These are phyloP conservation scores for Metschnikowia aberdeeniae DNA, from an alignment of 805 yeast species.

Conservation along the genomic window DNA sequence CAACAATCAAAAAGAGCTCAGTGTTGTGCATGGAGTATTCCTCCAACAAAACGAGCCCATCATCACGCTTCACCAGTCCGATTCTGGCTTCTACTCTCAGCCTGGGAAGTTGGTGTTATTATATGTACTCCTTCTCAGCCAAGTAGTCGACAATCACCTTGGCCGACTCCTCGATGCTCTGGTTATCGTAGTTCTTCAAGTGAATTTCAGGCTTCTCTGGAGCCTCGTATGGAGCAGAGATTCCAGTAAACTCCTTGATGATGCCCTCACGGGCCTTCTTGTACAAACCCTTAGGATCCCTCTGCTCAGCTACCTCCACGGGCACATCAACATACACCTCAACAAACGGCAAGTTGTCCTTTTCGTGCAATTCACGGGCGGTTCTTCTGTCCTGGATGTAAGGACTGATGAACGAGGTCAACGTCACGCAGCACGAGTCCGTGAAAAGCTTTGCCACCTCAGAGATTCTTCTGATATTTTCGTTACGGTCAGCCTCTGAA, in stretches of 20 bases:
- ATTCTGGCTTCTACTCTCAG: not conserved
- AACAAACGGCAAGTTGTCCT: conserved; percentile 72
- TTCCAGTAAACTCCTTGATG: conserved; percentile 92
- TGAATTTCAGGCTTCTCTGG: conserved; percentile 84
- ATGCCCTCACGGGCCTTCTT: conserved; percentile 95
- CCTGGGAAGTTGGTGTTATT: not conserved
- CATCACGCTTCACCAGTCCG: too few species aligned
- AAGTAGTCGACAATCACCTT: conserved; percentile 65
- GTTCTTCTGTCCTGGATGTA: conserved; percentile 77
- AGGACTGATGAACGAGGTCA: conserved; percentile 92
- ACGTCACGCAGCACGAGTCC: conserved; percentile 82
- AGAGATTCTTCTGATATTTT: conserved; percentile 90
- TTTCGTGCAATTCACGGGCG: conserved; percentile 82
- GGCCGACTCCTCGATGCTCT: conserved; percentile 79
- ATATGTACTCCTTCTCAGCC: conserved; percentile 43
- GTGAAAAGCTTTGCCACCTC: conserved; percentile 94
- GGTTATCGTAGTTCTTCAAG: conserved; percentile 61
- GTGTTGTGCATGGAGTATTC: too few species aligned
- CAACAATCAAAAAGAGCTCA: too few species aligned
- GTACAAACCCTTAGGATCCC: conserved; percentile 96
- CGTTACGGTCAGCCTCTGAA: conserved; percentile 86
- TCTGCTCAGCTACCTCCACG: conserved; percentile 87
- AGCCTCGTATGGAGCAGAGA: conserved; percentile 93
- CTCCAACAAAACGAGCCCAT: too few species aligned
- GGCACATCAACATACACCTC: conserved; percentile 95